Base-by-base conservation (phyloP, 495 filamentous ascomycete genomes). In the Penicillium steckii region DNA sequence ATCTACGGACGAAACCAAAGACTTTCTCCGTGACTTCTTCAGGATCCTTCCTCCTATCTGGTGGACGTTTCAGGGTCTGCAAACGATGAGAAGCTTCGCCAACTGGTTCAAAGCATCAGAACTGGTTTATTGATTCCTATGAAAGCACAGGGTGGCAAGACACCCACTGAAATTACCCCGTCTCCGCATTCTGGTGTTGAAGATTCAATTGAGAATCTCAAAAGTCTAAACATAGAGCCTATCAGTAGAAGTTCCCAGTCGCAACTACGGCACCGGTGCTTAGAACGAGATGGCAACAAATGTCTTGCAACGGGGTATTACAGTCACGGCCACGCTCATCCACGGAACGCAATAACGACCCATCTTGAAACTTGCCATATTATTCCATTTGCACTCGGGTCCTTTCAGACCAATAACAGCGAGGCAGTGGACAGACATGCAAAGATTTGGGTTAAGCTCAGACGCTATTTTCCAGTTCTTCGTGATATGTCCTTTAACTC, bases 281-380 rank as follows among this genome's bases (percentile, higher is more conserved):
- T 50, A 27, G 27, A 29, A 12, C 27, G 27, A 6, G 27, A 59
- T 54, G 50, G 46, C 23, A 46, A 50, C 37, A 47, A 42, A 51
- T 59, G 56, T 53, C 23, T 59, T 50, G 46, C 42, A 46, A 43
- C 56, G 15, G 56, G 50, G 32, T 10, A n/a, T 10, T 50, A 54
- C 38, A 53, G 25, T 46, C 15, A 41, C 32, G 24, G 17, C 25
- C 38, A 53, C 32, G 17, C 50, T 33, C 33, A 53, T 53, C 50
- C 50, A 53, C 29, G 2, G 32, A 53, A 53, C 22, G 55, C 55
- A 50, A 25, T 17, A 9, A 58, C 50, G 23, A 42, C 53, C 42
- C 32, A 41, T 56, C 53, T 56, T 50, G 30, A 56, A 33, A 46
- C 46, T 2, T 46, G 40, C 17, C 55, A 53, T 21, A 58, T 58